Evolutionary conservation across 139 green algal genomes (phyloP).

Genomic region (Chlorella sp.): DNA sequence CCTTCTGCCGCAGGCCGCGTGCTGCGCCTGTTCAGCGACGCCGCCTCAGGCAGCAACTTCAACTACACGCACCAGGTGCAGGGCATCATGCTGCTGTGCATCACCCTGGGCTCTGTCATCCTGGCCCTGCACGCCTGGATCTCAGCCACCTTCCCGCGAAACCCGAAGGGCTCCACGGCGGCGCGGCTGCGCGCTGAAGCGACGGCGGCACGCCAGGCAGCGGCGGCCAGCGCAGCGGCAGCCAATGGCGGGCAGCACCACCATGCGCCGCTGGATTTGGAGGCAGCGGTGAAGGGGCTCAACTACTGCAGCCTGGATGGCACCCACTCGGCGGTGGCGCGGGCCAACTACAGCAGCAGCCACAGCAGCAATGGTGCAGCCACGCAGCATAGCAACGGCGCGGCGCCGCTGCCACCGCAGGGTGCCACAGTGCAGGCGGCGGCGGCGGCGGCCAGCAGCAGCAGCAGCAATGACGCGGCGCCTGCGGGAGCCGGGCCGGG

Average conservation of each 20-base stretch:
- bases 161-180: slow-evolving; percentile 38
- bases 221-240: background rate
- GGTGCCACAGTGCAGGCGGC: background rate
- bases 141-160: slow-evolving; percentile 45
- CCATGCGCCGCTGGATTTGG: slow-evolving; percentile 22
- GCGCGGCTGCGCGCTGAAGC: background rate
- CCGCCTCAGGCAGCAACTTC: background rate
- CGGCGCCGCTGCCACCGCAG: slow-evolving; percentile 17
- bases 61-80: slow-evolving; percentile 50
- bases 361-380: background rate
- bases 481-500: background rate
- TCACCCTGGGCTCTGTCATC: slow-evolving; percentile 40
- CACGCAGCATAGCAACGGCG: background rate
- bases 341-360: too few species aligned
- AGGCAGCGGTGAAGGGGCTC: slow-evolving; percentile 32
- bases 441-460: slow-evolving; percentile 1
- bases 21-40: slow-evolving; percentile 43
- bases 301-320: slow-evolving; percentile 46
- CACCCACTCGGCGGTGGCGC: background rate
- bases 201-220: background rate
- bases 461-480: background rate
- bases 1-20: slow-evolving; percentile 29
- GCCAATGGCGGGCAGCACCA: slow-evolving; percentile 1
- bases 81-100: slow-evolving; percentile 44
- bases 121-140: slow-evolving; percentile 58